Percentiles rank a stretch among this genome's conserved stretches.
Evolutionary conservation across 1,139 yeast species (phyloP).

Genomic region (Suhomyces wounanorum): DNA sequence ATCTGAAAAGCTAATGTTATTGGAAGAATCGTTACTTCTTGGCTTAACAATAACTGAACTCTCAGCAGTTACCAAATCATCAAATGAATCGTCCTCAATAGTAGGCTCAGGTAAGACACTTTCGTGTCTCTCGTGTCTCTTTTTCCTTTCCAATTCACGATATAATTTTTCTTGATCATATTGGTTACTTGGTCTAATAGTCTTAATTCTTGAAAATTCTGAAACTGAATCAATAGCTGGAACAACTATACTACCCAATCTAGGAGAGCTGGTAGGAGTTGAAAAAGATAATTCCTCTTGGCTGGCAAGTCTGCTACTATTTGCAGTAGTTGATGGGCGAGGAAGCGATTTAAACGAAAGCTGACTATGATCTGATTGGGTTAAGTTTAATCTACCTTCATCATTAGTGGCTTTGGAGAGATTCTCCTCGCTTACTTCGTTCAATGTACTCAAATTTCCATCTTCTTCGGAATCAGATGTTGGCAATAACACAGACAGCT

Average conservation of each 20-base stretch:
- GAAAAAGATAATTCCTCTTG: constrained; percentile 7
- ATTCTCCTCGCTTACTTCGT: constrained; percentile 16
- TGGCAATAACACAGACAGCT: background rate
- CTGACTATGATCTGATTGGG: background rate
- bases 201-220: background rate
- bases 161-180: background rate
- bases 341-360: background rate
- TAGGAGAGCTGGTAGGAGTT: constrained; percentile 9
- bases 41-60: constrained; percentile 2
- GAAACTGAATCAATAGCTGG: background rate
- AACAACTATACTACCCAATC: background rate
- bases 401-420: constrained; percentile 10
- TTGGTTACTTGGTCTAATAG: background rate
- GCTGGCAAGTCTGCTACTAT: background rate
- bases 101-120: constrained; percentile 20
- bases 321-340: background rate
- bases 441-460: constrained; percentile 16
- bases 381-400: constrained; percentile 1
- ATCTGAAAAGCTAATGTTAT: background rate
- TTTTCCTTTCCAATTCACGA: background rate
- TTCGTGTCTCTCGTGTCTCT: constrained; percentile 12
- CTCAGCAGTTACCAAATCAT: constrained; percentile 1
- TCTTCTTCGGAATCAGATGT: constrained; percentile 5
- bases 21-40: background rate
- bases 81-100: constrained; percentile 13